Conservation (phyloP, 306 rosid genomes). For the Casuarina equisetifolia region DNA sequence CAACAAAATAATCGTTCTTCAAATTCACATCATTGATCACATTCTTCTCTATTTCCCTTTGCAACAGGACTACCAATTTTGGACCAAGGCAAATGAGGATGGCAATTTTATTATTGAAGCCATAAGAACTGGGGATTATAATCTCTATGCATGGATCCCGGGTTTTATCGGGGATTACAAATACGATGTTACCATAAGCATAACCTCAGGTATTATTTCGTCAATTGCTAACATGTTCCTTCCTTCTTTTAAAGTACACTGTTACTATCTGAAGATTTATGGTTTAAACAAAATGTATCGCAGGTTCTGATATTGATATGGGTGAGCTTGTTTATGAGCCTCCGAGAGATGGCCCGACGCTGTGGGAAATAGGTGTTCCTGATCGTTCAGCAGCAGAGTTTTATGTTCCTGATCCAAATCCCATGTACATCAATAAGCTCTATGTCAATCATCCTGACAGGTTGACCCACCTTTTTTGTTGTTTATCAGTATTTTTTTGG, state of each 20-base stretch:
- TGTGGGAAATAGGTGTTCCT: conserved; percentile 95
- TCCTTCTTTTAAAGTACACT: not conserved
- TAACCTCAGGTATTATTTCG: conserved; percentile 54
- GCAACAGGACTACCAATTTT: conserved; percentile 77
- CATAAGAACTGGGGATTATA: conserved; percentile 53
- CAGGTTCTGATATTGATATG: conserved; percentile 53
- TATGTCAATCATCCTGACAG: conserved; percentile 80
- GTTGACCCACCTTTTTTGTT: conserved; percentile 25
- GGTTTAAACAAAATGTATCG: conserved; percentile 17
- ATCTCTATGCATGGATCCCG: conserved; percentile 75
- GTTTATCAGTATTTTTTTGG: not conserved
- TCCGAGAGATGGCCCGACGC: conserved; percentile 80
- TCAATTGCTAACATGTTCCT: not conserved
- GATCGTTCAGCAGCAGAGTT: conserved; percentile 89
- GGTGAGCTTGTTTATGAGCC: conserved; percentile 74
- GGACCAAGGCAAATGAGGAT: conserved; percentile 65
- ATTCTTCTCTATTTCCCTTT: not conserved
- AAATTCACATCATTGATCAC: not conserved
- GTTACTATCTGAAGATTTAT: not conserved
- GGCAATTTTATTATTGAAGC: conserved; percentile 62
- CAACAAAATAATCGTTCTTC: not conserved
- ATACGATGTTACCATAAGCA: conserved; percentile 45
- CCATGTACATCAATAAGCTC: conserved; percentile 69
- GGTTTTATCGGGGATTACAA: conserved; percentile 79
- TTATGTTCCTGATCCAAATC: conserved; percentile 80